Conservation (phyloP, 164 flowering plant genomes). For the Umbellularia californica region DNA sequence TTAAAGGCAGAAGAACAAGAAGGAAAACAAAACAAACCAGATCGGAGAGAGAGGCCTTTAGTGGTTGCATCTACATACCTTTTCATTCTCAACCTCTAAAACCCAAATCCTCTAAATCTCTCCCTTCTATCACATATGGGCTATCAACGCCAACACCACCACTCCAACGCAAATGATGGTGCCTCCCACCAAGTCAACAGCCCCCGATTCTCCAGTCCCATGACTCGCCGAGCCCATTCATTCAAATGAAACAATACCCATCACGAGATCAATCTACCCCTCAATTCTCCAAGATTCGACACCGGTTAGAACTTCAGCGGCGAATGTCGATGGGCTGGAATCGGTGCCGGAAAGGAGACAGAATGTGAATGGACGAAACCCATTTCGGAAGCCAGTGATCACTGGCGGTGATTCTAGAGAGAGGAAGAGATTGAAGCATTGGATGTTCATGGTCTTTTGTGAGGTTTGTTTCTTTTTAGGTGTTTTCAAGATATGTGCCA, state of each 20-base stretch:
- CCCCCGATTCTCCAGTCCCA: slow-evolving; percentile 76
- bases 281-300: slow-evolving; percentile 81
- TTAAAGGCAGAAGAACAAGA: no score
- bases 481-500: slow-evolving; percentile 67
- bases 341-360: slow-evolving; percentile 32
- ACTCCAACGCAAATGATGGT: slow-evolving; percentile 16
- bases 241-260: slow-evolving; percentile 55
- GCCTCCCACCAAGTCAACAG: slow-evolving; percentile 65
- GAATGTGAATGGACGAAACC: slow-evolving; percentile 19
- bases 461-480: slow-evolving; percentile 81
- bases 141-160: slow-evolving; percentile 22
- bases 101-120: not conserved
- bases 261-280: slow-evolving; percentile 66
- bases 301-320: slow-evolving; percentile 1
- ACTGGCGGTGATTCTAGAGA: slow-evolving; percentile 43
- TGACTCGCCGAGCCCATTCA: slow-evolving; percentile 81
- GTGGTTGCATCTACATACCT: slow-evolving; percentile 6
- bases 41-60: slow-evolving; percentile 1
- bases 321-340: slow-evolving; percentile 35
- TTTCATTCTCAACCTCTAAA: not conserved
- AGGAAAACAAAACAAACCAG: not conserved
- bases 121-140: slow-evolving; percentile 22
- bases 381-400: slow-evolving; percentile 16
- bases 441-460: slow-evolving; percentile 83
- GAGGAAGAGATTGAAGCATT: slow-evolving; percentile 68